Evolutionary conservation across 1,139 yeast genomes (phyloP).

Genomic region (Sugiyamaella paludigena): DNA sequence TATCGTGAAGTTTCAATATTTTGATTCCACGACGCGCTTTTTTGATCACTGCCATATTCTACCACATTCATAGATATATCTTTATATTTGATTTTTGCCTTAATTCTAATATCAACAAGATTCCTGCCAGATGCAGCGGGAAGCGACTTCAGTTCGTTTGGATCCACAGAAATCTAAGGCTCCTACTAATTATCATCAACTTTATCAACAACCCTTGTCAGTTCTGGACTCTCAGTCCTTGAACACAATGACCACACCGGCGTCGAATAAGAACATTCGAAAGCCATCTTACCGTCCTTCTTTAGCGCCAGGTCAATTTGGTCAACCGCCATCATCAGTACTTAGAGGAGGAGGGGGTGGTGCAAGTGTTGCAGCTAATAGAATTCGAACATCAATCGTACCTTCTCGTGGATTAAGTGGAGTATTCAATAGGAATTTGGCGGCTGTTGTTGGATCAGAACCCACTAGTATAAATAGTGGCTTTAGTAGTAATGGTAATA

Average conservation of each 20-base stretch:
- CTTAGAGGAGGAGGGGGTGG: conserved; percentile 8
- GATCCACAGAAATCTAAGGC: too few species aligned
- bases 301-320: conserved; percentile 17
- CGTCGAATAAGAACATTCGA: conserved; percentile 21
- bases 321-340: conserved; percentile 12
- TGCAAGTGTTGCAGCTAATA: conserved; percentile 10
- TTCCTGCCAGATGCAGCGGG: too few species aligned
- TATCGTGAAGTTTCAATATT: too few species aligned
- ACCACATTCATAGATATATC: too few species aligned
- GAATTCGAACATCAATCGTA: conserved; percentile 19
- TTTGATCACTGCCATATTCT: too few species aligned
- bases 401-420: conserved; percentile 21
- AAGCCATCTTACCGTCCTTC: conserved; percentile 26
- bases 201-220: conserved; percentile 10
- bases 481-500: not conserved
- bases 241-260: conserved; percentile 17
- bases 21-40: too few species aligned
- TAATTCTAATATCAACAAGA: too few species aligned
- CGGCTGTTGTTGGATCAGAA: not conserved
- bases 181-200: conserved; percentile 1
- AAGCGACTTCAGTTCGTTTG: too few species aligned
- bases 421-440: conserved; percentile 13
- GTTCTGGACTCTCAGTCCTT: conserved; percentile 9
- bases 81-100: too few species aligned
- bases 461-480: conserved; percentile 2